Evolutionary conservation across 2,329 filamentous ascomycete species (phyloP).

Genomic region (Macrophomina phaseolina): DNA sequence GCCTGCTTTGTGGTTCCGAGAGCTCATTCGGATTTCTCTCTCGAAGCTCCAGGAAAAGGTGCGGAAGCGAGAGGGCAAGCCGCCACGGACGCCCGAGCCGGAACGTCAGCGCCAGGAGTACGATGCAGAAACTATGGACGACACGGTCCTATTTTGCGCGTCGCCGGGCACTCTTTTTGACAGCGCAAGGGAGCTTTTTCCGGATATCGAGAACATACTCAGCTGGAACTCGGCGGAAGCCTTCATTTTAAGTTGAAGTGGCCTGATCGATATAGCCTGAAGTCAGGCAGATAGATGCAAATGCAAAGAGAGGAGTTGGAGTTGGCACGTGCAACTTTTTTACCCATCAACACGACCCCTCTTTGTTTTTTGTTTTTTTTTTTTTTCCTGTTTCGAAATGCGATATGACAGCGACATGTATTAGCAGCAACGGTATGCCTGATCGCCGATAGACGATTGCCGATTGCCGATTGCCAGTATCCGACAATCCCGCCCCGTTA

Average conservation of each 20-base stretch:
- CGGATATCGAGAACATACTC: neutral
- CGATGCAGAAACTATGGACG: neutral
- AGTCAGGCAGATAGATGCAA: too few relatives aligned
- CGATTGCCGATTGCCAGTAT: neutral
- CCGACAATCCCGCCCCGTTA: neutral
- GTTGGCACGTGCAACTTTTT: too few relatives aligned
- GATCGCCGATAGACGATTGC: neutral
- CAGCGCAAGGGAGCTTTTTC: slow-evolving; percentile 16
- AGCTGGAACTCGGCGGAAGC: slow-evolving; percentile 10
- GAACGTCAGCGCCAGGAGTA: neutral
- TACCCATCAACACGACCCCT: too few relatives aligned
- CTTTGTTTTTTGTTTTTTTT: too few relatives aligned
- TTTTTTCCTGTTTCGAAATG: too few relatives aligned
- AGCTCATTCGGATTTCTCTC: slow-evolving; percentile 17
- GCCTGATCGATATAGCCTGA: too few relatives aligned
- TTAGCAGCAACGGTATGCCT: too few relatives aligned
- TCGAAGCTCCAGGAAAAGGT: slow-evolving; percentile 10
- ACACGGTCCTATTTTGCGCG: neutral
- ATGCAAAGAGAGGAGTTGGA: too few relatives aligned
- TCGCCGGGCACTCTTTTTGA: slow-evolving; percentile 8
- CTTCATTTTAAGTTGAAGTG: neutral
- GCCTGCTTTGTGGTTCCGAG: slow-evolving; percentile 13
- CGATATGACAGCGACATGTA: too few relatives aligned
- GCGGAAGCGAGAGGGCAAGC: neutral
- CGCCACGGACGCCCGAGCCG: neutral